phyloP scores from a whole-genome alignment of 1,139 yeast species.

The Nakaseomyces nivariensis region DNA sequence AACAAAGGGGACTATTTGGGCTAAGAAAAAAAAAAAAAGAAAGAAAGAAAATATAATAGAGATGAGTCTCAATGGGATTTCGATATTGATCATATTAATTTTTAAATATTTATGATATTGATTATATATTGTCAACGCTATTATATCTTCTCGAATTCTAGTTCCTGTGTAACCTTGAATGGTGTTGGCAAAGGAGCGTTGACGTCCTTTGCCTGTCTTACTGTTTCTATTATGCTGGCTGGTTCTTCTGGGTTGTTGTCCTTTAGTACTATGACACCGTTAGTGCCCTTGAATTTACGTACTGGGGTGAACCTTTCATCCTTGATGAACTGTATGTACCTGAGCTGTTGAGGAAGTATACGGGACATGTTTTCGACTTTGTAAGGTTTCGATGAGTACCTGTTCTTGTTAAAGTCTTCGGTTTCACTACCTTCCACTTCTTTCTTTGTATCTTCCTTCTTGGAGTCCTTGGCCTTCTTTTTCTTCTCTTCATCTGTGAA shows the following conservation, averaged over 20 bases:
- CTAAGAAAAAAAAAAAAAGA: neutral
- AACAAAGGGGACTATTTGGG: neutral
- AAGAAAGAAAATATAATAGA: neutral
- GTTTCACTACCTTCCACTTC: constrained; percentile 22
- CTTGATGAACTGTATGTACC: constrained; percentile 67
- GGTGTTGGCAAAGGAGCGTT: constrained; percentile 93
- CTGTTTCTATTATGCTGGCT: constrained; percentile 65
- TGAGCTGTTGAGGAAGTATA: constrained; percentile 84
- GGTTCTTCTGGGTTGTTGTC: constrained; percentile 64
- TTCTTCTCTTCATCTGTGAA: constrained; percentile 25
- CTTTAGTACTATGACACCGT: constrained; percentile 71
- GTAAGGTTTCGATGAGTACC: constrained; percentile 50
- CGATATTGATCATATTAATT: no score
- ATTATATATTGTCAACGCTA: neutral
- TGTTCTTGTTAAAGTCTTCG: constrained; percentile 29
- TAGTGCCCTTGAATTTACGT: constrained; percentile 64
- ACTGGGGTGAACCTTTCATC: constrained; percentile 77
- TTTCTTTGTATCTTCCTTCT: constrained; percentile 21
- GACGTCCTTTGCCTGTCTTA: constrained; percentile 68
- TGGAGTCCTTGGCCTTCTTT: constrained; percentile 32
- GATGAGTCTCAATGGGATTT: neutral
- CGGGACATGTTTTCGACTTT: constrained; percentile 72
- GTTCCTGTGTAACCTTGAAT: constrained; percentile 35
- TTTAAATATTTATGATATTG: no score
- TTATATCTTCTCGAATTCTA: constrained; percentile 20